Base-by-base conservation (phyloP, 768 basidiomycete species). In the Suillus plorans region DNA sequence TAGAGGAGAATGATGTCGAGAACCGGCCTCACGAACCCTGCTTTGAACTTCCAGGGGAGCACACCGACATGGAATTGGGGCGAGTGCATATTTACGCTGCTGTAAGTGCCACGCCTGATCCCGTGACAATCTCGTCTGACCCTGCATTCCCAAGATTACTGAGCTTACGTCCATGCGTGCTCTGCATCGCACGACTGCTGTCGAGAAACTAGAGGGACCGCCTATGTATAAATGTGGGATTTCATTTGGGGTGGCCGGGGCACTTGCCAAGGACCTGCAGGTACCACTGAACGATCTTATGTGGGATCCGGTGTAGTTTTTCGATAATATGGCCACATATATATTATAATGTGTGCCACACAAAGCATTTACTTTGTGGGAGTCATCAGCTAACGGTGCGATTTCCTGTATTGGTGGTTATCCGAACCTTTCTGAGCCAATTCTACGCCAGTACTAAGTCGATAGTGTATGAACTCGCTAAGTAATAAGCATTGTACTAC, bases 171-270 rank as follows among this genome's bases (percentile, higher is more conserved):
- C 84, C 4, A 84, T 86, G 78, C 84, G 87, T 5, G 81, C 91
- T 13, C 73, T 94, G n/a, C 84, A 89, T 64, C 83, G 90, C 8
- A 87, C 85, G 4, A 85, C 87, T 10, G 79, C 82, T 3, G 50
- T 76, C 5, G 91, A 93, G 50, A 84, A 81, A 67, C 74, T 91
- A 34, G 90, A 93, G 59, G 89, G 87, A 0, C 85, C 89, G 0
- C 86, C 90, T 1, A 84, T 81, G 77, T 90, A 90, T 74, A 93
- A 91, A 69, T 90, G 87, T 70, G 89, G 86, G 1, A 80, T 93
- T n/a, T 82, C 85, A 18, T 85, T 88, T 61, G 84, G 87, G 2
- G 76, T 81, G 6, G 84, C 85, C 2, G 70, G 86, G 63, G 72
- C 72, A 4, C 74, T 92, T 9, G 88, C 90, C 18, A 83, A 83